Percentiles rank a stretch among this genome's conserved stretches.
Evolutionary conservation across 163 green algal species (phyloP).

Genomic region (Scenedesmus sp.): DNA sequence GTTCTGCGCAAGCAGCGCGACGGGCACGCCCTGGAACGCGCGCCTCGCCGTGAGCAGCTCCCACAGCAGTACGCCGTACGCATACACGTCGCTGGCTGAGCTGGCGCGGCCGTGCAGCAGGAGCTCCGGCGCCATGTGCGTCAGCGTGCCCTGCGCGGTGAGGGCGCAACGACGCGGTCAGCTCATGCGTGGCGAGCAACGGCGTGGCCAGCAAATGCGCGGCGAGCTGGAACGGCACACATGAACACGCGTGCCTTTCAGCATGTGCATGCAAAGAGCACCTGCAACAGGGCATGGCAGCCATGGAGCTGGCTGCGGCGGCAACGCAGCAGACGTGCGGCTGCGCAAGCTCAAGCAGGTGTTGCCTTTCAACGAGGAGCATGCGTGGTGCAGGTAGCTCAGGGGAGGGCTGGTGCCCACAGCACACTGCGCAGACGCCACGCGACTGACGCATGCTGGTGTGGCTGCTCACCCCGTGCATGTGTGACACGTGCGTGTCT

Average conservation of each 20-base stretch:
- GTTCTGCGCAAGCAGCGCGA: slow-evolving; percentile 51
- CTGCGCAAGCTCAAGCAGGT: too few species aligned
- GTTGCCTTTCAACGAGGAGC: too few species aligned
- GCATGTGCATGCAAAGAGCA: too few species aligned
- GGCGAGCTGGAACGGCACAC: too few species aligned
- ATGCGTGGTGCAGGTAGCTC: too few species aligned
- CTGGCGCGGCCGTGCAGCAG: slow-evolving; percentile 59
- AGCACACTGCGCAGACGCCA: too few species aligned
- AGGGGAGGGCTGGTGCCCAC: too few species aligned
- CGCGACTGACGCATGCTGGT: background rate
- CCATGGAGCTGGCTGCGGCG: too few species aligned
- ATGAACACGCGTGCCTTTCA: too few species aligned
- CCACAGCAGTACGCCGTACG: slow-evolving; percentile 65
- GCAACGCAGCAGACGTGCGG: too few species aligned
- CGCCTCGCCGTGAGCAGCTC: slow-evolving; percentile 58
- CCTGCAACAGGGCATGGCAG: too few species aligned
- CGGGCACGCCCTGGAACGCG: slow-evolving; percentile 55
- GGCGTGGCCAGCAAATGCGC: too few species aligned
- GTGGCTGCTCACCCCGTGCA: slow-evolving; percentile 43
- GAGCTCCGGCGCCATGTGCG: slow-evolving; percentile 54
- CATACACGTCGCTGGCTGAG: slow-evolving; percentile 65
- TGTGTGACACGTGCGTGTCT: slow-evolving; percentile 61
- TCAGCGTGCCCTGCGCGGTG: slow-evolving; percentile 41
- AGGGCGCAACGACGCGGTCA: background rate
- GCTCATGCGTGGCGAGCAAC: background rate